Base-by-base conservation (phyloP, 1,284 basidiomycete species). In the Pterula multifida region DNA sequence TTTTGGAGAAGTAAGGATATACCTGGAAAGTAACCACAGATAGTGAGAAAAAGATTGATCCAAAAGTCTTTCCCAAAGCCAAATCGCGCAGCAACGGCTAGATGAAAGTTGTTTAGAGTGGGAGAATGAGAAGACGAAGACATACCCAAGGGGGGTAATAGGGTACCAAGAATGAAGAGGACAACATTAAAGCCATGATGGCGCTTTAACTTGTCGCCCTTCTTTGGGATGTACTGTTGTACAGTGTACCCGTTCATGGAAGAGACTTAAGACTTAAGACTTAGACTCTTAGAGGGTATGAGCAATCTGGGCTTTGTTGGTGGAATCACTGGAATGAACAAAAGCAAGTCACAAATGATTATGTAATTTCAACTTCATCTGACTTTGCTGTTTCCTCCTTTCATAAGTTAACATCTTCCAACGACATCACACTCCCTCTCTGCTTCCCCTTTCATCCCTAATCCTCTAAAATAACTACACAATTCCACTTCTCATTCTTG, bases 51-150 rank as follows among this genome's bases (percentile, higher is more conserved):
- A 17, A 92, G 65, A 65, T 98, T 98, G 60, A 98, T 70, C 76
- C 88, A 94, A 66, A 98, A 95, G 66, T 97, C 95, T 42, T 67
- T 69, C 3, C 91, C 93, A 58, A 98, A 80, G 24, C 95, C 95
- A 67, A 98, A 98, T 52, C 95, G 79, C 24, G 91, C 85, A 26
- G 91, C 89, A 36, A 98, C 92, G 54, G 95, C 95, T 93, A 60
- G 11, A 58, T 50, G 26, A 49, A 36, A 32, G 28, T 15, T 15
- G 15, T 32, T 32, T 6, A 32, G 15, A 6, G 28, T 32, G 15
- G 6, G 15, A 15, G 6, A 6, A 32, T 6, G 15, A 15, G 28
- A 32, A 15, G 6, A 32, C 28, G 28, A 32, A 49, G 21, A 71
- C 76, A 53, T 47, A 94, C 92, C 91, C 45, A 95, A 72, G 15